Base-by-base conservation (phyloP, 2,329 filamentous ascomycete genomes). In the Dactylellina sp. region DNA sequence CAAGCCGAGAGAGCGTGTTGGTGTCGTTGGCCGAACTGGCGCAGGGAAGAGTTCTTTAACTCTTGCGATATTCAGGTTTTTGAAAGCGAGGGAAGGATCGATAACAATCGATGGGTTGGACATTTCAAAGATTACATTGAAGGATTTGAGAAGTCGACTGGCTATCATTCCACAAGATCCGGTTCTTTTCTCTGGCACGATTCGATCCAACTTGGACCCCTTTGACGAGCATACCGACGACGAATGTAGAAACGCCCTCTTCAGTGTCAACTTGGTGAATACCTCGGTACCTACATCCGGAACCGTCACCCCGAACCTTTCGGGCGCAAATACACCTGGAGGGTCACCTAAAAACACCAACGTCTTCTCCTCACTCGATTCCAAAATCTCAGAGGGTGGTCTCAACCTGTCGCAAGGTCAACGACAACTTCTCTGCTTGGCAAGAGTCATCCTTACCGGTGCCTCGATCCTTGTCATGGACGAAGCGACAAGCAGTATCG, bases 121-220 rank as follows among this genome's bases (percentile, higher is more conserved):
- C 78, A 91, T 93, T 57, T 89, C 89, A 20, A 89, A 86, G 77
- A 86, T 93, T 78, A 86, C 86, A 61, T 84, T 93, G 0, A 85
- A 89, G 64, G 87, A 90, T 63, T 83, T 95, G 9, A 86, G 91
- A 22, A 89, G 87, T n/a, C 85, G 90, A 0, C 81, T 95, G 0
- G 89, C 90, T 39, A 93, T 95, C 76, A 94, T 95, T 61, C 91
- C 91, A 0, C 90, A 93, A 81, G 91, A 94, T 76, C 91, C 91
- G 0, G 90, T 93, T 0, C 84, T 95, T 5, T 94, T 95, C 81
- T 91, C 89, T 0, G 91, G 92, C 20, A 93, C 91, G 0, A 83
- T 95, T 18, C 85, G 91, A 44, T 88, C 85, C 46, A 94, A 94
- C 78, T 84, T 95, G 2, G 91, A 95, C 78, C 89, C 91, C 0